Base-by-base conservation (phyloP, 306 rosid species). In the Vigna nakashimae region DNA sequence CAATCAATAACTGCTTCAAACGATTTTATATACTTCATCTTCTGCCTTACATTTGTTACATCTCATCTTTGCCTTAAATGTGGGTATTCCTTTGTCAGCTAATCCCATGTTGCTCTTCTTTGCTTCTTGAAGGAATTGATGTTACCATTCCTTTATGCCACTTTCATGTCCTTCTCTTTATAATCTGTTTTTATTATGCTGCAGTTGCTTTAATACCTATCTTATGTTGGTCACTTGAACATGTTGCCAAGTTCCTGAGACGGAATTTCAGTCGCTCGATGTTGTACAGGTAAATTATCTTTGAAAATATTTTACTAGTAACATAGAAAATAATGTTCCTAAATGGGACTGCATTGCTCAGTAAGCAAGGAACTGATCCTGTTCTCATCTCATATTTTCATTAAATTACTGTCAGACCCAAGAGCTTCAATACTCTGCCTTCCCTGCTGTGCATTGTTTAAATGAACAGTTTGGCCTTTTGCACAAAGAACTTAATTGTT, bases 161-260 rank as follows among this genome's bases (percentile, higher is more conserved):
- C 9, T 16, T 56, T 57, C 49, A 10, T 52, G 26, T 53, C 68
- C 26, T 76, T 65, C 57, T 22, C 71, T 56, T 63, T 72, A 32
- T 87, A 73, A 81, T 60, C 26, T 43, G 79, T 32, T 57, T 51
- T 79, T 30, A 82, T 83, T 78, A 28, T 69, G 50, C 88, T 82
- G 92, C 91, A 96, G 99, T 91, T 75, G 96, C 99, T 26, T 83
- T 92, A 89, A 91, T 96, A 84, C 98, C 99, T 64, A 74, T 92
- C 84, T 65, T 92, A 51, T 96, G 98, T 67, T 90, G 94, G 82
- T 78, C 97, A 10, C 79, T 96, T 80, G 98, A 90, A 70, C 90
- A 85, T n/a, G 96, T 92, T 85, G 92, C 99, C 71, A 96, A 96
- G 90, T 96, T 96, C 86, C 99, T 96, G 67, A 83, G 97, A 83